Evolutionary conservation across 139 green algal species (phyloP), one percentile per base, ranked within the genome.

Genomic region (Nannochloris sp.): DNA sequence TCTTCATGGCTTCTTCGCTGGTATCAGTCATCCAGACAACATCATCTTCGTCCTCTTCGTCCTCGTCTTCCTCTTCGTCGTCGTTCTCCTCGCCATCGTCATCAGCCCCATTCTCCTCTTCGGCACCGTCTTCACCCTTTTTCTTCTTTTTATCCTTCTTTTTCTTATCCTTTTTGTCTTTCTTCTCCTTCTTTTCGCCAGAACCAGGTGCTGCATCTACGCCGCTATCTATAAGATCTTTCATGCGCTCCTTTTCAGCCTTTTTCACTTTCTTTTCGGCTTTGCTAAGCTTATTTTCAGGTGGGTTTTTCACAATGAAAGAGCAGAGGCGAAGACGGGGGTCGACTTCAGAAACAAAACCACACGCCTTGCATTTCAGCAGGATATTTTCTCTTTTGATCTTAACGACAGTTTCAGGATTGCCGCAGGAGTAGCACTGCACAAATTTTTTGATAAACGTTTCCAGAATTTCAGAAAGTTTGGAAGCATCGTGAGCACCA

Each of bases 401-500:
- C 60, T 95, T 93, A 19, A 99, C 84, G 24, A 85, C 77, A 0
- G 94, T 99, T 79, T 99, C 94, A 6, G 94, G 94, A 67, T 99
- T 99, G 67, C 90, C 90, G 70, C 94, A 99, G 47, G 73, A 83
- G 70, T 97, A 96, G 84, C 94, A 99, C 79, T 97, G 92, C 39
- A 99, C 94, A 61, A 95, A 99, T 69, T 90, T 91, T 75, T 99
- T 98, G 81, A 98, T 99, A 73, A 99, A 99, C 3, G 68, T 76
- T 80, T 99, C 94, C 15, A 98, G 75, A 27, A 96, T 73, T 71
- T 96, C 84, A 0, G 68, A 68, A 25, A 99, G 87, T 73, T 87
- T 88, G 19, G 68, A 67, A 5, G 76, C 68, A 37, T 89, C 77
- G 64, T 93, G 87, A 27, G 85, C 84, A 5, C 94, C 94, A 65